Conservation (phyloP, 1,139 yeast species). For the Suhomyces chickasaworum region DNA sequence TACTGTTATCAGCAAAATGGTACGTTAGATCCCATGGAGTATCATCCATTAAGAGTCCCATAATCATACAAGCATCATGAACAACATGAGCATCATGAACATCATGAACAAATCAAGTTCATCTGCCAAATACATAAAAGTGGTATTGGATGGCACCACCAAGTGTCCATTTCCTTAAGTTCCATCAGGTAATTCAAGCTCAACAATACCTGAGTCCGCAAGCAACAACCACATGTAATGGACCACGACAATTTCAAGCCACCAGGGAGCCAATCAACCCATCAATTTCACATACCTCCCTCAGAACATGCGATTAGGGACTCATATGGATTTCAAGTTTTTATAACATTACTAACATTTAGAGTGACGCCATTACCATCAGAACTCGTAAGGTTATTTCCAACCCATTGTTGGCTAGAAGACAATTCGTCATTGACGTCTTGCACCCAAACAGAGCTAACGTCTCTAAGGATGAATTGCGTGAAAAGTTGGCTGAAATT, state of each 20-base stretch:
- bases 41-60: constrained; percentile 4
- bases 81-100: background rate
- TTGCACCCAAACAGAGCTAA: constrained; percentile 99
- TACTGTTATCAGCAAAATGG: constrained; percentile 33
- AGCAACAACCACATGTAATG: too few species aligned
- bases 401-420: constrained; percentile 99
- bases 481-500: constrained; percentile 93
- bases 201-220: too few species aligned
- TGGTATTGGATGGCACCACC: too few species aligned
- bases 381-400: constrained; percentile 99
- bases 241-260: too few species aligned
- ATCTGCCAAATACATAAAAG: too few species aligned
- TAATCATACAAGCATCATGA: background rate
- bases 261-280: too few species aligned
- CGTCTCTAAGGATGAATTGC: constrained; percentile 98
- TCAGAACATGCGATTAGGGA: background rate
- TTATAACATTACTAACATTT: constrained; percentile 39
- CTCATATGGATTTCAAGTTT: background rate
- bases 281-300: too few species aligned
- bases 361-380: constrained; percentile 99
- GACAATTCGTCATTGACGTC: constrained; percentile 99
- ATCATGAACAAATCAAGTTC: background rate
- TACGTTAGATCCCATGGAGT: constrained; percentile 21
- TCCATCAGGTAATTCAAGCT: too few species aligned
- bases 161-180: too few species aligned